These are phyloP conservation scores for Entomophthora muscae DNA, from an alignment of 371 early-diverging fungal species.

Conservation along the genomic window DNA sequence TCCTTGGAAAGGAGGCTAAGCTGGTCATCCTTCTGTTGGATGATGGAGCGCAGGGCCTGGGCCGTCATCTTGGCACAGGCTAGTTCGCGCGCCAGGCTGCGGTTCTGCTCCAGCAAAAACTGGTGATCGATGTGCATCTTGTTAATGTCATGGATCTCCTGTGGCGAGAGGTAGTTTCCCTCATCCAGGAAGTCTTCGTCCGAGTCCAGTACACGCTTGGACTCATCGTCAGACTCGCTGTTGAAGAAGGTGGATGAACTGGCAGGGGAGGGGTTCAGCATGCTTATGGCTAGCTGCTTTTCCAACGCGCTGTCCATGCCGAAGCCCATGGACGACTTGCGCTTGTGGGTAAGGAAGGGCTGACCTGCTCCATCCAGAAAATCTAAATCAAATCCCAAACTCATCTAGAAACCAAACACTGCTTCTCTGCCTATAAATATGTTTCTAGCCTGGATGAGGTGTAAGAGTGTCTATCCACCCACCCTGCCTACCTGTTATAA, in stretches of 20 bases:
- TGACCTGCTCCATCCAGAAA: too few species aligned
- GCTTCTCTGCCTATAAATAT: too few species aligned
- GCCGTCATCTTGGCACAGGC: conserved; percentile 4
- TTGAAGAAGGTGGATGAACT: not conserved
- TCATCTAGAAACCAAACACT: too few species aligned
- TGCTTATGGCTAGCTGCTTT: too few species aligned
- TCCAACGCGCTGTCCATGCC: too few species aligned
- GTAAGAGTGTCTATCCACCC: too few species aligned
- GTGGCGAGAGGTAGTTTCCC: not conserved
- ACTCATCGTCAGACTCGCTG: conserved; percentile 3
- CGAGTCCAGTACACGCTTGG: not conserved
- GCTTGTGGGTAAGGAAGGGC: too few species aligned
- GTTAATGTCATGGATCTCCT: not conserved
- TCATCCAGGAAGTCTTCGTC: not conserved
- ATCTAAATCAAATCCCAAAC: too few species aligned
- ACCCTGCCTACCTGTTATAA: too few species aligned
- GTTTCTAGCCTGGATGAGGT: too few species aligned
- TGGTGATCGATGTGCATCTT: conserved; percentile 6
- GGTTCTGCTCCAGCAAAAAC: conserved; percentile 6
- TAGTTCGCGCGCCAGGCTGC: not conserved
- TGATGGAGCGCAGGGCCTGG: conserved; percentile 1
- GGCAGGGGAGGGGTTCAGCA: not conserved
- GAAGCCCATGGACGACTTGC: too few species aligned
- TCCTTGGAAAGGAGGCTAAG: not conserved
- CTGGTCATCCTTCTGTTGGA: conserved; percentile 2